phyloP scores from a whole-genome alignment of 2,329 filamentous ascomycete species.

The Fusarium brevicatenulatum region DNA sequence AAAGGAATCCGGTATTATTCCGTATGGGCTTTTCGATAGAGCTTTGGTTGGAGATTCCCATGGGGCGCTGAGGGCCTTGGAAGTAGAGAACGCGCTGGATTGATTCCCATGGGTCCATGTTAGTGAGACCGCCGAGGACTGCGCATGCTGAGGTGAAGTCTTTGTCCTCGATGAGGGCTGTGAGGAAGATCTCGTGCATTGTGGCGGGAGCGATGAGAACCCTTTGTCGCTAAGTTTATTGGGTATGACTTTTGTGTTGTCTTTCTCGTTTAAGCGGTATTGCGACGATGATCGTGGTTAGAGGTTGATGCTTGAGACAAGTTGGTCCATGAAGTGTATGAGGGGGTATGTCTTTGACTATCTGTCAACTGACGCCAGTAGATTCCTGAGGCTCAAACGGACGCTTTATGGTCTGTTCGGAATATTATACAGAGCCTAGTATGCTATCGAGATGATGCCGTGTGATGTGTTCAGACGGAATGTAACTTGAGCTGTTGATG shows the following conservation, averaged over 20 bases:
- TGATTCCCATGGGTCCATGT: constrained; percentile 62
- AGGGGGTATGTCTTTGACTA: background rate
- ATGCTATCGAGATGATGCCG: background rate
- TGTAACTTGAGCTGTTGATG: background rate
- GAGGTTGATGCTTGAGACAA: background rate
- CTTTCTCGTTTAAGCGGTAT: background rate
- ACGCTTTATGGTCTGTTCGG: rapidly evolving
- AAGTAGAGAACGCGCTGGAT: constrained; percentile 65
- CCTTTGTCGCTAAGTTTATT: background rate
- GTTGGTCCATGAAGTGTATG: background rate
- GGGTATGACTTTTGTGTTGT: rapidly evolving
- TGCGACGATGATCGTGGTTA: too few relatives aligned
- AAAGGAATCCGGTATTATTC: constrained; percentile 53
- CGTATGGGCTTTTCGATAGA: constrained; percentile 53
- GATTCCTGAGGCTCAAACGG: rapidly evolving
- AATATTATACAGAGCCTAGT: background rate
- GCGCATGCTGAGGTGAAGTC: constrained; percentile 61
- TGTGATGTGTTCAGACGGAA: background rate
- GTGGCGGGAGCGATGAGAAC: rapidly evolving
- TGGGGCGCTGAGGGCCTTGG: constrained; percentile 58
- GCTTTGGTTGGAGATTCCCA: constrained; percentile 56
- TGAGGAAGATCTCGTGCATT: constrained; percentile 68
- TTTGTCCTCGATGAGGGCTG: constrained; percentile 60
- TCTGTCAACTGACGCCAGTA: background rate
- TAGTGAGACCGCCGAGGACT: constrained; percentile 67